Evolutionary conservation across 2,329 filamentous ascomycete genomes (phyloP), one percentile per base, ranked within the genome.

Genomic region (Hirsutella thompsonii): DNA sequence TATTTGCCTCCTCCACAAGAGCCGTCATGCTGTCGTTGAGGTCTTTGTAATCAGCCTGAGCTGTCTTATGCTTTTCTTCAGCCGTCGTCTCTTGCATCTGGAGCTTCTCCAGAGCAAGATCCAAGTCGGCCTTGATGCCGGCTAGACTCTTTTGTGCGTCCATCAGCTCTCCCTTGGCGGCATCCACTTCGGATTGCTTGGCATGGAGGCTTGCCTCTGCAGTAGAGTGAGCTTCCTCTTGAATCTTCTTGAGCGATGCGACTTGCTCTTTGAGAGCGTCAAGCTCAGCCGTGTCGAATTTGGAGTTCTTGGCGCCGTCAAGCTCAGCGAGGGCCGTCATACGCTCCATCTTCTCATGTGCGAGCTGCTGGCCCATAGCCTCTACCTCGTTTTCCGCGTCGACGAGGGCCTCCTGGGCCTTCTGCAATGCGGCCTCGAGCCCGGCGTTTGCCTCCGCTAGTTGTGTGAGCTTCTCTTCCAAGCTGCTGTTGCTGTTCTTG

Each of bases 1-100:
- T 66, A 49, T 71, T 66, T 39, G 72, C 70, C 51, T 79, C 75
- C 53, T 79, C 75, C 2, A 78, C 66, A 40, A 80, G 60, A 48
- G 71, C 59, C 4, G 71, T 77, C 63, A 81, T 67, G 45, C 70
- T 76, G 39, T 81, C 74, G 52, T 76, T 72, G 62, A 81, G 71
- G 47, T 79, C 74, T 52, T 72, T 68, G 57, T 76, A 79, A 54
- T 79, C 74, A n/a, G 68, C 64, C 55, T 67, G 64, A 37, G 70
- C 64, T n/a, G 67, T 74, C 68, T 76, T 75, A 40, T 63, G 52
- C 54, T 67, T 68, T 10, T 67, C 66, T 10, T 70, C 68, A 3
- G 67, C 64, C 49, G 73, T 68, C 19, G 67, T 61, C 55, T 64
- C 68, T 49, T 69, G 60, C 8, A 70, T 66, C 46, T 74, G 69